These are phyloP conservation scores for Hagleromyces aurorensis DNA, from an alignment of 805 yeast genomes.

Conservation along the genomic window DNA sequence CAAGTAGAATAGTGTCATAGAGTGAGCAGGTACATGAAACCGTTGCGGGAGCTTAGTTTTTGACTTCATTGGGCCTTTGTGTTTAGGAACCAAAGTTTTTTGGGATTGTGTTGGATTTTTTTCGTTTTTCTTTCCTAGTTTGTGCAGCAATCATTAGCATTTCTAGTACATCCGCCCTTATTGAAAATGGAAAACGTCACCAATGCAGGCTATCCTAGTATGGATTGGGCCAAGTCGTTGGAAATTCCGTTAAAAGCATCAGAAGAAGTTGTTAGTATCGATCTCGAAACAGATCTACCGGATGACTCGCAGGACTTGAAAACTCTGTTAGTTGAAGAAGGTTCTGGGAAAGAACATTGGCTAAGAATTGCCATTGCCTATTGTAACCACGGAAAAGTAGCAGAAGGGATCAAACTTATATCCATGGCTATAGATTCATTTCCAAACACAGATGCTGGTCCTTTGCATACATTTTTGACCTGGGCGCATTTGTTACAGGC, in stretches of 20 bases:
- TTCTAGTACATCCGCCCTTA: no score
- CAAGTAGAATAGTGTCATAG: no score
- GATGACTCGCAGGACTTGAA: conserved; percentile 84
- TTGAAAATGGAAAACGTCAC: conserved; percentile 7
- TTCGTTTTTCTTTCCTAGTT: no score
- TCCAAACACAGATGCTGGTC: conserved; percentile 34
- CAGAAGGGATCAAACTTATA: conserved; percentile 58
- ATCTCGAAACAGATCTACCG: conserved; percentile 72
- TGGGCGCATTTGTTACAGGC: conserved; percentile 61
- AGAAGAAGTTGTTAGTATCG: conserved; percentile 81
- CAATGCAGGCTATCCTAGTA: conserved; percentile 20
- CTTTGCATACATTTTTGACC: conserved; percentile 53
- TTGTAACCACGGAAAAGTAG: conserved; percentile 47
- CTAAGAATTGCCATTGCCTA: conserved; percentile 74
- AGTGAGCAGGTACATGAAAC: no score
- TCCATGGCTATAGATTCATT: conserved; percentile 46
- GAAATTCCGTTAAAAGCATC: conserved; percentile 68
- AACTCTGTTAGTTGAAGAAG: conserved; percentile 71
- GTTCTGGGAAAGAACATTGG: conserved; percentile 74
- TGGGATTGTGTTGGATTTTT: no score
- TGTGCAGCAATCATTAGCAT: no score
- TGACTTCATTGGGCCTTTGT: no score
- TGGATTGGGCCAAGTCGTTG: conserved; percentile 28
- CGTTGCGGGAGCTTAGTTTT: no score
- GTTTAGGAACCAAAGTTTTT: no score